These are phyloP conservation scores for Antrodiella citrinella DNA, from an alignment of 768 basidiomycete species.

Conservation along the genomic window DNA sequence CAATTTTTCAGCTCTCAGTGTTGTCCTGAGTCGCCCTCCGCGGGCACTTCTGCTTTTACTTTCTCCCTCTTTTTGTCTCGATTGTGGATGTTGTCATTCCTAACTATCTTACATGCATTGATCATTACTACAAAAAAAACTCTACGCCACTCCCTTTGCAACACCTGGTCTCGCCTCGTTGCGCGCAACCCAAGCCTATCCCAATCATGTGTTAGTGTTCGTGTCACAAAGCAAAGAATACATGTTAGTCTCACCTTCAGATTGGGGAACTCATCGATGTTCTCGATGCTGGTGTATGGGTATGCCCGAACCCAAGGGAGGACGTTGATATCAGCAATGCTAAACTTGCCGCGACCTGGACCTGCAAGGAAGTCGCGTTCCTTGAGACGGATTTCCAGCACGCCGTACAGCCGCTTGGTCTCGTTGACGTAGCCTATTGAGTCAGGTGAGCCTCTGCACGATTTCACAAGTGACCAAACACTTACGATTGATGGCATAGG, in stretches of 20 bases:
- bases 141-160: constrained; percentile 8
- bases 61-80: constrained; percentile 5
- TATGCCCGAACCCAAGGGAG: constrained; percentile 50
- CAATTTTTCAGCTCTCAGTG: constrained; percentile 52
- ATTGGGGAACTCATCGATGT: constrained; percentile 55
- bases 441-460: not conserved
- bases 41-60: not conserved
- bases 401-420: constrained; percentile 72
- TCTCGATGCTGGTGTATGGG: constrained; percentile 39
- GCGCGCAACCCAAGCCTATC: constrained; percentile 34
- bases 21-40: constrained; percentile 13
- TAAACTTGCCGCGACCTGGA: constrained; percentile 56
- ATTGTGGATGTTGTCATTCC: constrained; percentile 4
- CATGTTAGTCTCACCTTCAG: no score
- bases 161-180: constrained; percentile 10
- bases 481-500: constrained; percentile 59
- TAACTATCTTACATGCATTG: not conserved
- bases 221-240: no score
- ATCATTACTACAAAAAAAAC: no score
- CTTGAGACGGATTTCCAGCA: constrained; percentile 64
- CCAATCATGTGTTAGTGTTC: not conserved
- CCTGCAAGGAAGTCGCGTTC: constrained; percentile 76
- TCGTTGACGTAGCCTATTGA: constrained; percentile 66
- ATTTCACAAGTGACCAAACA: not conserved
- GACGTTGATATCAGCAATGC: constrained; percentile 66